Conservation (phyloP, 495 filamentous ascomycete species). For the Tuber brumale region DNA sequence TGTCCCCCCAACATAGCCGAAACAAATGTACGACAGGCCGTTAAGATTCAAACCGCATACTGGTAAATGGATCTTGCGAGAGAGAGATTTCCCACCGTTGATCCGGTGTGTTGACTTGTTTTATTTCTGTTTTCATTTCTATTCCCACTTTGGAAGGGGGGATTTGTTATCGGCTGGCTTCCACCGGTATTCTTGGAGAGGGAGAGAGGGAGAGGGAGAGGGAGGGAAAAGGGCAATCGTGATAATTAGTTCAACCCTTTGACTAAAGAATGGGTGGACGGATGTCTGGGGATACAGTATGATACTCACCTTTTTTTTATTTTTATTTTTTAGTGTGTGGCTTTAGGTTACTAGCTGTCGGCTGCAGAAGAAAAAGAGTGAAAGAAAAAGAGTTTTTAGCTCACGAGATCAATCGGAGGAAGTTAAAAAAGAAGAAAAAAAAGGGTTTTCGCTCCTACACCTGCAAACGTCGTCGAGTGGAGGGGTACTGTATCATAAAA, state of each 20-base stretch:
- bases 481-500: neutral
- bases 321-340: neutral
- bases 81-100: neutral
- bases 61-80: neutral
- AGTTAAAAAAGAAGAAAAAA: neutral
- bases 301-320: neutral
- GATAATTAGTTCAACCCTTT: neutral
- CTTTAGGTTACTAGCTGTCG: neutral
- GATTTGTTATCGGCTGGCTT: neutral
- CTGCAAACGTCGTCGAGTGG: neutral
- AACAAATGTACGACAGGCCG: neutral
- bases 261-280: neutral
- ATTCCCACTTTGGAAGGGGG: neutral
- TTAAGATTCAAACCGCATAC: slow-evolving; percentile 7
- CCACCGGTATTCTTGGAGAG: neutral
- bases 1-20: neutral
- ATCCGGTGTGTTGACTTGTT: neutral
- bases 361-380: neutral
- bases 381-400: neutral
- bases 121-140: neutral
- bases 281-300: neutral
- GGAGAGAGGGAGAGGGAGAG: neutral
- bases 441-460: neutral
- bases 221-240: neutral
- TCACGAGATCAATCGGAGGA: neutral